phyloP scores from a whole-genome alignment of 2,329 filamentous ascomycete species.

The Plectosphaerella plurivora region DNA sequence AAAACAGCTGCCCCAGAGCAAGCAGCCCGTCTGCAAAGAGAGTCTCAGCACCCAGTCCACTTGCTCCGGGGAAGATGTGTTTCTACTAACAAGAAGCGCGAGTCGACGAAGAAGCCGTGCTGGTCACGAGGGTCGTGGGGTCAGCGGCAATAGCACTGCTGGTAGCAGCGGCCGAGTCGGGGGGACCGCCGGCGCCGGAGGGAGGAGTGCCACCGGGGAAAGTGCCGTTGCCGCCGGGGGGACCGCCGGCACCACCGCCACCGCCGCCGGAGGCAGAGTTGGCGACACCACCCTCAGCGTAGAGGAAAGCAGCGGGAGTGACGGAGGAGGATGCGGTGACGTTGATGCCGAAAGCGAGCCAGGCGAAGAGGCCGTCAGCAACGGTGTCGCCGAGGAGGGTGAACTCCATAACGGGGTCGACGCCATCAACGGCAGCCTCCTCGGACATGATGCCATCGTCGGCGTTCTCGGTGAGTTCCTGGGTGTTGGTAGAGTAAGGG shows the following conservation, averaged over 20 bases:
- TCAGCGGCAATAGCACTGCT: not conserved
- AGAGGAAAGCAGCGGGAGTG: constrained; percentile 24
- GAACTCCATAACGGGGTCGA: constrained; percentile 55
- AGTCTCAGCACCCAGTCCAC: too few relatives aligned
- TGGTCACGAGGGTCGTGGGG: too few relatives aligned
- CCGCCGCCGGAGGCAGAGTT: constrained; percentile 13
- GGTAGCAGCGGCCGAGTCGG: not conserved
- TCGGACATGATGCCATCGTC: constrained; percentile 43
- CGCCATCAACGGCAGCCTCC: constrained; percentile 40
- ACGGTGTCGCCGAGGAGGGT: constrained; percentile 48
- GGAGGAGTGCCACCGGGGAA: constrained; percentile 4
- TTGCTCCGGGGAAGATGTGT: too few relatives aligned
- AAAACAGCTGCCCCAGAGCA: too few relatives aligned
- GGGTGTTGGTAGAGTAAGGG: constrained; percentile 41
- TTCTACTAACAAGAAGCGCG: too few relatives aligned
- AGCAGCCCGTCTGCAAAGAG: too few relatives aligned
- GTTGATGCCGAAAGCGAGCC: constrained; percentile 49
- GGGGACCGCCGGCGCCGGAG: constrained; percentile 6
- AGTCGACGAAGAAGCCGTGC: too few relatives aligned
- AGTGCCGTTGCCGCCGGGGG: not conserved
- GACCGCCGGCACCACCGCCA: too few relatives aligned
- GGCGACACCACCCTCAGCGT: constrained; percentile 24
- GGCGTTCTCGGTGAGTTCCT: constrained; percentile 40
- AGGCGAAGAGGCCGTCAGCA: constrained; percentile 46
- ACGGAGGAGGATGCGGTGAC: constrained; percentile 13